These are phyloP conservation scores for Apium graveolens DNA, from an alignment of 129 eudicot genomes.

Conservation along the genomic window DNA sequence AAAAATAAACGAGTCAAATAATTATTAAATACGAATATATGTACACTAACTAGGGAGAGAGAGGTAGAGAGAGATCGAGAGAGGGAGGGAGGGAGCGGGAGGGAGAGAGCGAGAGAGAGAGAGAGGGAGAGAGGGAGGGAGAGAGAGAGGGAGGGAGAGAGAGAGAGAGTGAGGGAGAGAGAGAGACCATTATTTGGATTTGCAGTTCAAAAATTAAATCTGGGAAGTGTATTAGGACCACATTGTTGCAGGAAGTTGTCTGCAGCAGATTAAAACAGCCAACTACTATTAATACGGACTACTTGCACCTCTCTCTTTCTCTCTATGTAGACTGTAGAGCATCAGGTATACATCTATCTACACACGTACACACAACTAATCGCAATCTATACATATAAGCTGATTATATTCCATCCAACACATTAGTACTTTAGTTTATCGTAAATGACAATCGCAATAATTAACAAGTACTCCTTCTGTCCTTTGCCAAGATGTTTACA, in stretches of 20 bases:
- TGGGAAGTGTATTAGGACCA: background rate
- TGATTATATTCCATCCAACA: background rate
- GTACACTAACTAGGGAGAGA: too few species aligned
- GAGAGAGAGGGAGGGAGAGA: too few species aligned
- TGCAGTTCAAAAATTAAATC: background rate
- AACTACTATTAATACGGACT: background rate
- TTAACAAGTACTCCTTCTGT: background rate
- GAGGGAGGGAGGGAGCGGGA: too few species aligned
- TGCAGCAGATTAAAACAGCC: constrained; percentile 3
- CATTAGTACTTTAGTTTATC: background rate
- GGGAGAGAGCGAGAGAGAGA: too few species aligned
- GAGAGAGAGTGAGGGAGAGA: too few species aligned
- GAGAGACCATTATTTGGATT: background rate
- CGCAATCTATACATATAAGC: background rate
- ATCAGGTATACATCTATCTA: background rate
- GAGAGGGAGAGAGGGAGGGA: too few species aligned
- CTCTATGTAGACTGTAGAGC: background rate
- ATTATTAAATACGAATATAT: too few species aligned
- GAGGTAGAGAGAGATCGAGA: too few species aligned
- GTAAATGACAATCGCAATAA: background rate
- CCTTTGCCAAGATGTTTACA: too few species aligned
- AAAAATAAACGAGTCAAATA: too few species aligned
- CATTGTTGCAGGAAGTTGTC: background rate
- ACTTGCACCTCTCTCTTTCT: background rate
- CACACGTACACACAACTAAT: background rate